Conservation (phyloP, 768 basidiomycete species). For the Amanita rubescens region DNA sequence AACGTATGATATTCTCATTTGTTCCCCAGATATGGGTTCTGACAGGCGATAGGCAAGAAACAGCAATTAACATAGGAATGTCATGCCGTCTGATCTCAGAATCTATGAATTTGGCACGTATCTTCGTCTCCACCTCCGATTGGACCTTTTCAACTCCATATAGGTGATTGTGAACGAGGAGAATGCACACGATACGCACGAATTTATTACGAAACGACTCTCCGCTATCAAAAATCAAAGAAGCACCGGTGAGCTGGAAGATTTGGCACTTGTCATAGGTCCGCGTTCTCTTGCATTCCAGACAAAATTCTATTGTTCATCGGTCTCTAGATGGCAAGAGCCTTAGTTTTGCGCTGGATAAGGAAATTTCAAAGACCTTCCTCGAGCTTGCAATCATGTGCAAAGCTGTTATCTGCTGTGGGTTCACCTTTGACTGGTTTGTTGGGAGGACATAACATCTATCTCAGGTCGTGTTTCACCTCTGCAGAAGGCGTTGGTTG, state of each 20-base stretch:
- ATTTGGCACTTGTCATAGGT: constrained; percentile 94
- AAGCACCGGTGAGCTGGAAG: constrained; percentile 87
- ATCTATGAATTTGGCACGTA: constrained; percentile 89
- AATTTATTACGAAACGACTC: constrained; percentile 83
- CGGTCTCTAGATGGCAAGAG: constrained; percentile 81
- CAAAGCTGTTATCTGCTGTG: constrained; percentile 97
- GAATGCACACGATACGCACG: constrained; percentile 69
- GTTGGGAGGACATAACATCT: constrained; percentile 1
- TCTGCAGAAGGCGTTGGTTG: constrained; percentile 93
- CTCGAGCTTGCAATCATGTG: constrained; percentile 96
- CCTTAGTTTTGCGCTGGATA: constrained; percentile 86
- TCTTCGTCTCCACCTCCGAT: not conserved
- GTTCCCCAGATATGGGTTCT: constrained; percentile 81
- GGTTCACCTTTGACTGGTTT: constrained; percentile 19
- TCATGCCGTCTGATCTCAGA: constrained; percentile 96
- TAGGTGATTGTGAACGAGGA: constrained; percentile 95
- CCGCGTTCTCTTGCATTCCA: constrained; percentile 13
- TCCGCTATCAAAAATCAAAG: constrained; percentile 91
- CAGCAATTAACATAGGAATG: constrained; percentile 98
- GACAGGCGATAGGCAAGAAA: constrained; percentile 97
- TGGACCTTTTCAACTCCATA: not conserved
- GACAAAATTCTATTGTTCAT: not conserved
- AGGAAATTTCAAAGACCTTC: constrained; percentile 83
- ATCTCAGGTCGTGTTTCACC: constrained; percentile 88
- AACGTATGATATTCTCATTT: constrained; percentile 2